phyloP scores from a whole-genome alignment of 108 stramenopile genomes.

The Skeletonema tropicum region DNA sequence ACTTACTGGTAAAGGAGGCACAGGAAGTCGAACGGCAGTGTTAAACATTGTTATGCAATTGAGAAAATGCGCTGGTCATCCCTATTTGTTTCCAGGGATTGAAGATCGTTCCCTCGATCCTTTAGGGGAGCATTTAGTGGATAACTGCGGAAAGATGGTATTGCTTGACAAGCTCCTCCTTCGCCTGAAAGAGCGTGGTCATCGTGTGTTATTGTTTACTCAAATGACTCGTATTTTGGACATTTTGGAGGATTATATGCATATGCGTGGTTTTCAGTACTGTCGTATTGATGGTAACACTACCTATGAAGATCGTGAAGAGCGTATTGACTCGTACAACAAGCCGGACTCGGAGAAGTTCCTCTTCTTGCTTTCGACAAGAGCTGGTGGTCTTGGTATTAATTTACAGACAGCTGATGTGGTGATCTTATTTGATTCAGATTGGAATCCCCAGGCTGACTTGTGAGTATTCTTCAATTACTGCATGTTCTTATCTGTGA shows the following conservation, averaged over 20 bases:
- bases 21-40: conserved; percentile 61
- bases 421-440: conserved; percentile 93
- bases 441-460: conserved; percentile 99
- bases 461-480: conserved; percentile 56
- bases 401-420: conserved; percentile 93
- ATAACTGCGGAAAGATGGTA: conserved; percentile 85
- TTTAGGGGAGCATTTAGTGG: conserved; percentile 87
- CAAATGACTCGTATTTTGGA: conserved; percentile 98
- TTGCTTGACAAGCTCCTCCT: conserved; percentile 92
- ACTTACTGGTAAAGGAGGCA: conserved; percentile 12
- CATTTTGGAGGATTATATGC: conserved; percentile 92
- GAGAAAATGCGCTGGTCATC: conserved; percentile 98
- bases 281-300: conserved; percentile 99
- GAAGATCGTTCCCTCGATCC: conserved; percentile 92
- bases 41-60: conserved; percentile 99
- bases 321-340: conserved; percentile 95
- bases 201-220: conserved; percentile 95
- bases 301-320: conserved; percentile 75
- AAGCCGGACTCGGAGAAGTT: conserved; percentile 88
- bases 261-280: conserved; percentile 88
- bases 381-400: conserved; percentile 94
- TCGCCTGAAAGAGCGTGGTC: conserved; percentile 82
- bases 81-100: conserved; percentile 96
- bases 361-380: conserved; percentile 89
- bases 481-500: background rate